Evolutionary conservation across 23 red algal genomes (phyloP), one percentile per base, ranked within the genome.

Genomic region (Gracilariopsis chorda): DNA sequence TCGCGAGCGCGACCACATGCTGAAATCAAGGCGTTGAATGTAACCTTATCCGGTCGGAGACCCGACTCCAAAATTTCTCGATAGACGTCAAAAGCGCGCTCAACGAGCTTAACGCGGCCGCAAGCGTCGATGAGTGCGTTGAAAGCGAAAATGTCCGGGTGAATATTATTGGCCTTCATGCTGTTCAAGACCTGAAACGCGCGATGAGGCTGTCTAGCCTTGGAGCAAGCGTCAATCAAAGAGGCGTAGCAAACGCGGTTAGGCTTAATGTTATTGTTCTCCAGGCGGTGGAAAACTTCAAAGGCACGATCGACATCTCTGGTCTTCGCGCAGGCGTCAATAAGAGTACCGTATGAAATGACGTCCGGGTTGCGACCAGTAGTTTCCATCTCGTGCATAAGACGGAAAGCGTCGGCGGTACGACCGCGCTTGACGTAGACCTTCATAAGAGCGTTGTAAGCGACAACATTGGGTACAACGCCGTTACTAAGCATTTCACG

Each of bases 401-500:
- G 51, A 6, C 80, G 55, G 48, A 98, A 94, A 29, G 93, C 93
- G 35, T 65, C 86, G n/a, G 76, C 62, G 16, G 87, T 88, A 19
- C 84, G 84, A 16, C 83, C 91, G 35, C 88, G 78, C 51, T 94
- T 94, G 49, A 94, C 94, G 30, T 94, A 87, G 3, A 90, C 91
- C 55, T 98, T 98, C 80, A 98, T 83, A 63, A 98, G 55, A 25
- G 96, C 96, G 61, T 98, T 98, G 84, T 95, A 98, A 4, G 93
- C 94, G 21, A 98, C 96, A 14, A 96, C 94, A 44, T 98, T 98
- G 7, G 88, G 80, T 70, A 48, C 61, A 0, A 93, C 84, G 36
- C 90, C 88, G 57, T 94, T 70, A 58, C 48, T 70, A 24, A 68
- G n/a, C 93, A 93, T 98, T 14, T 58, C 20, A 16, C 88, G 82